Evolutionary conservation across 305 asterid species (phyloP).

Genomic region (Rubia tinctorum): DNA sequence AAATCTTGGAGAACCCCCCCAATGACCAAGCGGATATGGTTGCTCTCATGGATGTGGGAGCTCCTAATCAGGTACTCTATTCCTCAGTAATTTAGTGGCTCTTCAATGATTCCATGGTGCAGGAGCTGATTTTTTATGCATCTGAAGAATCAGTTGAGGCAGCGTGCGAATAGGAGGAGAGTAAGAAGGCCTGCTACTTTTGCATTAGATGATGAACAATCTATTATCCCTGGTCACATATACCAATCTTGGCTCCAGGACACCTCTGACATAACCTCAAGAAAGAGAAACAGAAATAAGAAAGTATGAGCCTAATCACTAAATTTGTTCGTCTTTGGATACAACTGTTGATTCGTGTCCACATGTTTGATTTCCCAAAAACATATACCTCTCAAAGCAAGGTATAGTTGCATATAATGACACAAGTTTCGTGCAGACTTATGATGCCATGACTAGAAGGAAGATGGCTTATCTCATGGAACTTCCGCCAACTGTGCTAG

Average conservation of each 20-base stretch:
- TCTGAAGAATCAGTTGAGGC: slow-evolving; percentile 39
- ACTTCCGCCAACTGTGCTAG: slow-evolving; percentile 65
- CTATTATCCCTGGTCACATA: slow-evolving; percentile 64
- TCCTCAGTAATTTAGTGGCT: slow-evolving; percentile 16
- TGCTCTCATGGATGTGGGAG: slow-evolving; percentile 40
- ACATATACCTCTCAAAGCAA: background rate
- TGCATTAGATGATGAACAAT: slow-evolving; percentile 62
- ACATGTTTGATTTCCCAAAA: background rate
- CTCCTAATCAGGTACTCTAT: slow-evolving; percentile 46
- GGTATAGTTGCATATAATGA: background rate
- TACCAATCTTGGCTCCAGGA: slow-evolving; percentile 84
- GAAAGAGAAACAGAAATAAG: slow-evolving; percentile 51
- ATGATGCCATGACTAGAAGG: slow-evolving; percentile 39
- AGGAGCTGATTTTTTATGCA: slow-evolving; percentile 16
- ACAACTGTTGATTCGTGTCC: background rate
- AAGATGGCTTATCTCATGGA: slow-evolving; percentile 60
- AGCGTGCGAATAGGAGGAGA: slow-evolving; percentile 41
- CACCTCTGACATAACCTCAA: slow-evolving; percentile 53
- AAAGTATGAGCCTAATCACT: slow-evolving; percentile 34
- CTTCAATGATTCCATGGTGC: slow-evolving; percentile 7
- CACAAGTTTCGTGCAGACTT: slow-evolving; percentile 34
- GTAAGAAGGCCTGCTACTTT: slow-evolving; percentile 39
- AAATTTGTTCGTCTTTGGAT: background rate
- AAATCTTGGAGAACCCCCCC: slow-evolving; percentile 47
- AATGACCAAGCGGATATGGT: slow-evolving; percentile 46